Base-by-base conservation (phyloP, 1,284 basidiomycete species). In the Apiotrichum sp. region DNA sequence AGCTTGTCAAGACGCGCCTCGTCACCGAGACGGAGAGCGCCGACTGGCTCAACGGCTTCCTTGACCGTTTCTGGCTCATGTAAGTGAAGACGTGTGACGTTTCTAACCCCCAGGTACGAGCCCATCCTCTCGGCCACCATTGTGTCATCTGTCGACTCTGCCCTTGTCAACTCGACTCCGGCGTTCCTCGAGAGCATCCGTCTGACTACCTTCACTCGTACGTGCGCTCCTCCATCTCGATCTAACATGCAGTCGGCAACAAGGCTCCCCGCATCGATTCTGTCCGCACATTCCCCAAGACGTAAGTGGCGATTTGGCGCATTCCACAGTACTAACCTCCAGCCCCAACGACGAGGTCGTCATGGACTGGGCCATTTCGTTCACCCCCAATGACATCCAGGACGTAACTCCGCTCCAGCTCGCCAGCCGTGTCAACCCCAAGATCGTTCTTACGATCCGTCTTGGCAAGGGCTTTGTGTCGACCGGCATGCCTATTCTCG, bases 281-380 rank as follows among this genome's bases (percentile, higher is more conserved):
- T 72, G 93, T 99, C 49, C 83, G 89, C 65, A 98, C 96, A 2
- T 93, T 88, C 74, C 89, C 93, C 4, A 84, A 86, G 60, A 98
- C 95, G n/a, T 73, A 52, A 61, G 69, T 56, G 6, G 5, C n/a
- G 22, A 10, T 39, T 10, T 31, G 31, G 33, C 51, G 55, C 52
- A 64, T 46, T 22, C 22, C 22, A 22, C 22, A 22, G 22, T 22
- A n/a, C 52, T 50, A 55, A 38, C 54, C 43, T 11, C 4, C 13
- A 73, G 70, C 11, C 86, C 86, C 39, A 89, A 96, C 51, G 91
- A 96, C 65, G 79, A 89, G 51, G 87, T 98, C 58, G 84, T 93
- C 78, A 98, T 98, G 96, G 93, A 98, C 71, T 98, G 93, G 93
- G 87, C 84, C 58, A 77, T 99, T 57, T 90, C 88, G 2, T 98